Percentiles rank a stretch among this genome's conserved stretches.
Evolutionary conservation across 2,329 filamentous ascomycete genomes (phyloP).

Genomic region (Septoria petroselini): DNA sequence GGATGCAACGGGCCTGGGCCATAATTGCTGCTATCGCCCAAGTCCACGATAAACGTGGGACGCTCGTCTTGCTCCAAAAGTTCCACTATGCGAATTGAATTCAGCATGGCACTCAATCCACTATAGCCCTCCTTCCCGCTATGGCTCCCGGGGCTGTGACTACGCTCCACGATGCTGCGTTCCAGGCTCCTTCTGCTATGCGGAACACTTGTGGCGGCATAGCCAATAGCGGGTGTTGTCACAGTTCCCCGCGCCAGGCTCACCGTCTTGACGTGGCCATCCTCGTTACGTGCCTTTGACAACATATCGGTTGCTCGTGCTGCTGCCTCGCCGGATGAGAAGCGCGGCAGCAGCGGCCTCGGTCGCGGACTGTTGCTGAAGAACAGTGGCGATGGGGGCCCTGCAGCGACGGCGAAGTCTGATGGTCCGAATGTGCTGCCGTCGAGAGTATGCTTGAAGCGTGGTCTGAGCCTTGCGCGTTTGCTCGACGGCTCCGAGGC

Average conservation of each 20-base stretch:
- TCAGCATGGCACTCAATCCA: slow-evolving; percentile 49
- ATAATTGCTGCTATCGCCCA: slow-evolving; percentile 57
- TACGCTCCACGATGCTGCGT: slow-evolving; percentile 29
- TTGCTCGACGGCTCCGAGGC: slow-evolving; percentile 23
- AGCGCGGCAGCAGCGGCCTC: slow-evolving; percentile 52
- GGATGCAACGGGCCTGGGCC: slow-evolving; percentile 56
- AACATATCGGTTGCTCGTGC: slow-evolving; percentile 52
- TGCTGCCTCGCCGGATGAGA: slow-evolving; percentile 56
- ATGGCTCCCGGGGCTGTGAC: slow-evolving; percentile 31
- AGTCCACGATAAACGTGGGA: slow-evolving; percentile 72
- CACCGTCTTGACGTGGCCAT: slow-evolving; percentile 51
- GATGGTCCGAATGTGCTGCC: slow-evolving; percentile 38
- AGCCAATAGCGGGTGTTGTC: slow-evolving; percentile 25
- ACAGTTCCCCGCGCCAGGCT: slow-evolving; percentile 50
- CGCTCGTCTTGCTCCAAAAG: slow-evolving; percentile 72
- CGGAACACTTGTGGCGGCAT: slow-evolving; percentile 26
- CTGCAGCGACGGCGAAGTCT: slow-evolving; percentile 13
- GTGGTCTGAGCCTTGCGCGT: slow-evolving; percentile 24
- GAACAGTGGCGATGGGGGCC: slow-evolving; percentile 51
- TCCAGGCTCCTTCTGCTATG: slow-evolving; percentile 41
- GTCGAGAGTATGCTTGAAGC: slow-evolving; percentile 25
- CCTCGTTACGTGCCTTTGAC: slow-evolving; percentile 50
- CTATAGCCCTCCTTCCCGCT: slow-evolving; percentile 19
- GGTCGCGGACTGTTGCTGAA: slow-evolving; percentile 48
- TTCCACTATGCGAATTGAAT: slow-evolving; percentile 66